Conservation (phyloP, 2,329 filamentous ascomycete species). For the Rhinocladiella similis region DNA sequence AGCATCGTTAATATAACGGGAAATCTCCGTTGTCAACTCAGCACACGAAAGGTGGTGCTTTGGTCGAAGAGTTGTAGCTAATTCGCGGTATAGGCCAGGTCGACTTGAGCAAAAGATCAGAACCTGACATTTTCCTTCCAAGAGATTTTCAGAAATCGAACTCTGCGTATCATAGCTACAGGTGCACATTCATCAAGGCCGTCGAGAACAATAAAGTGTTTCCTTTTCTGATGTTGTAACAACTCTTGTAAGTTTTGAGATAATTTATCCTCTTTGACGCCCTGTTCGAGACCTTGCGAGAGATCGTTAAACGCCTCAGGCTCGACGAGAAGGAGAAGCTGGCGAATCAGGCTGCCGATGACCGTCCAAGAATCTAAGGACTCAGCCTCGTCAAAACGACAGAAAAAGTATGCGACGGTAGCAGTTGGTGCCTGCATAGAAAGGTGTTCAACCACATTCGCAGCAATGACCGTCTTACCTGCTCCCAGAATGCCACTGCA, state of each 20-base stretch:
- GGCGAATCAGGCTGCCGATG: constrained; percentile 26
- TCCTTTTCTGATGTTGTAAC: neutral
- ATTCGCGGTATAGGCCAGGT: constrained; percentile 18
- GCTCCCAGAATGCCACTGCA: constrained; percentile 26
- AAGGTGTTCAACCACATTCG: constrained; percentile 23
- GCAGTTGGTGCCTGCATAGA: constrained; percentile 7
- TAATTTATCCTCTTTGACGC: constrained; percentile 7
- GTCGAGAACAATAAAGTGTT: constrained; percentile 20
- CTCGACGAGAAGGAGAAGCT: constrained; percentile 17
- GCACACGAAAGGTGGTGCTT: constrained; percentile 7
- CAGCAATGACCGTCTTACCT: constrained; percentile 29
- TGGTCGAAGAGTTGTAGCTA: constrained; percentile 1
- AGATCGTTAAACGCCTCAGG: constrained; percentile 3
- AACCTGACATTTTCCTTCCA: neutral
- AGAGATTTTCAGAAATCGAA: neutral
- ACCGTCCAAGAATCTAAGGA: constrained; percentile 26
- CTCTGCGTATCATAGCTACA: constrained; percentile 5
- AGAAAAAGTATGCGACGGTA: constrained; percentile 26
- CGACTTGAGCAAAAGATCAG: constrained; percentile 25
- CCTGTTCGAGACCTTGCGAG: neutral
- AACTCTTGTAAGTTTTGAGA: neutral
- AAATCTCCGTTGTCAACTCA: constrained; percentile 18
- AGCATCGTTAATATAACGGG: constrained; percentile 12
- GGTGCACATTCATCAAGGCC: constrained; percentile 20
- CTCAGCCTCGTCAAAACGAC: constrained; percentile 16